phyloP scores from a whole-genome alignment of 2,329 filamentous ascomycete genomes.

The Verticillium alfalfae region DNA sequence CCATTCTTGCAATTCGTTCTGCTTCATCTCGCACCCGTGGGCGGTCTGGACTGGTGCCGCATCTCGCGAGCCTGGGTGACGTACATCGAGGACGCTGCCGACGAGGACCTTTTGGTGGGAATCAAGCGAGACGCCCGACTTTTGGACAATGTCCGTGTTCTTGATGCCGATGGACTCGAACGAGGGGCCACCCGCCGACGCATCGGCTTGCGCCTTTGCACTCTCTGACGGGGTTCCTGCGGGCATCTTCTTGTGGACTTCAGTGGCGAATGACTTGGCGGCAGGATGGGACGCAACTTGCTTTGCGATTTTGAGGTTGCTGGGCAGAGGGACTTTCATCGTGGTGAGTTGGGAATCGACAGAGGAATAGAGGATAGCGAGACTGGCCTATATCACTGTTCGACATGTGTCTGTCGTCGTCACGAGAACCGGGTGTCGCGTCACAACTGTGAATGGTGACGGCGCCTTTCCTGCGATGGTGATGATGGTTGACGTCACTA shows the following conservation, averaged over 20 bases:
- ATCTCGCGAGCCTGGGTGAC: not conserved
- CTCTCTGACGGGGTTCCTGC: conserved; percentile 19
- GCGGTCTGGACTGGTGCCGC: too few relatives aligned
- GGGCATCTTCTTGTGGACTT: conserved; percentile 17
- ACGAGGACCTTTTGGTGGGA: conserved; percentile 47
- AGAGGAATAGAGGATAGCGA: not conserved
- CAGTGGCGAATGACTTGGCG: conserved; percentile 7
- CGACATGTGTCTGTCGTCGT: too few relatives aligned
- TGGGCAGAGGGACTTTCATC: conserved; percentile 4
- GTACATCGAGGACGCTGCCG: conserved; percentile 52
- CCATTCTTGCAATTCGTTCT: not conserved
- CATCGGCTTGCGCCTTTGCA: conserved; percentile 15
- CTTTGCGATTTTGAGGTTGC: conserved; percentile 7
- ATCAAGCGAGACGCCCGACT: conserved; percentile 42
- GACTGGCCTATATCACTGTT: too few relatives aligned
- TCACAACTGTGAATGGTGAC: too few relatives aligned
- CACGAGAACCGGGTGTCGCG: too few relatives aligned
- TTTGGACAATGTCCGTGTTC: conserved; percentile 47
- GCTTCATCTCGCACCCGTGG: not conserved
- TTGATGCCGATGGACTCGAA: conserved; percentile 35
- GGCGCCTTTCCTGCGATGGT: too few relatives aligned
- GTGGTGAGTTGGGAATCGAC: not conserved
- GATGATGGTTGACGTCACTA: too few relatives aligned
- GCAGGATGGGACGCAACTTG: conserved; percentile 5
- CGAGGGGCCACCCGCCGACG: conserved; percentile 7